phyloP scores from a whole-genome alignment of 2,329 filamentous ascomycete genomes.

The Fonsecaea erecta region DNA sequence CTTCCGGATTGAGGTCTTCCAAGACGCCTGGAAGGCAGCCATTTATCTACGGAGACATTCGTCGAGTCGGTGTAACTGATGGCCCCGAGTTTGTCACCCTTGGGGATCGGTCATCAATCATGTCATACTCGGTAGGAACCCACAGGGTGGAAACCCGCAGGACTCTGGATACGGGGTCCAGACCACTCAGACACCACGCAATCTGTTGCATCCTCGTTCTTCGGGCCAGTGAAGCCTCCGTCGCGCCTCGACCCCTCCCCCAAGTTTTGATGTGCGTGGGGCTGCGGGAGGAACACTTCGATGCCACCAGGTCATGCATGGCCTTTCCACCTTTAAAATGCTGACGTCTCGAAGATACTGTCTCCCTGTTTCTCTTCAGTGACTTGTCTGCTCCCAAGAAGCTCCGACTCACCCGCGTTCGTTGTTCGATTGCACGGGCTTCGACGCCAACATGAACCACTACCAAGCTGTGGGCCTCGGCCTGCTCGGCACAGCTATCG shows the following conservation, averaged over 20 bases:
- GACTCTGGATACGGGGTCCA: too few relatives aligned
- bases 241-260: too few relatives aligned
- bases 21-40: neutral
- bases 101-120: too few relatives aligned
- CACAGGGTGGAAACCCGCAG: too few relatives aligned
- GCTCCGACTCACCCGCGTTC: neutral
- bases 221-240: too few relatives aligned
- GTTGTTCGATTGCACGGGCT: neutral
- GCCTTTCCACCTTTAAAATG: neutral
- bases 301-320: neutral
- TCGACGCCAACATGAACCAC: conserved; percentile 13
- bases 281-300: too few relatives aligned
- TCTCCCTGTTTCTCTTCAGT: neutral
- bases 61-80: conserved; percentile 2
- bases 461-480: conserved; percentile 20
- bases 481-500: conserved; percentile 16
- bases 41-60: neutral
- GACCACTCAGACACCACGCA: too few relatives aligned
- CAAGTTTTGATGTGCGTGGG: too few relatives aligned
- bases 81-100: neutral
- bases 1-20: neutral
- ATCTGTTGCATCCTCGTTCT: too few relatives aligned
- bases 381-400: neutral
- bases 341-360: neutral
- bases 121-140: too few relatives aligned